A percentile compares a stretch with the other conserved stretches of the same genome.
Evolutionary conservation across 1,284 basidiomycete genomes (phyloP).

Genomic region (Phlebopus sp.): DNA sequence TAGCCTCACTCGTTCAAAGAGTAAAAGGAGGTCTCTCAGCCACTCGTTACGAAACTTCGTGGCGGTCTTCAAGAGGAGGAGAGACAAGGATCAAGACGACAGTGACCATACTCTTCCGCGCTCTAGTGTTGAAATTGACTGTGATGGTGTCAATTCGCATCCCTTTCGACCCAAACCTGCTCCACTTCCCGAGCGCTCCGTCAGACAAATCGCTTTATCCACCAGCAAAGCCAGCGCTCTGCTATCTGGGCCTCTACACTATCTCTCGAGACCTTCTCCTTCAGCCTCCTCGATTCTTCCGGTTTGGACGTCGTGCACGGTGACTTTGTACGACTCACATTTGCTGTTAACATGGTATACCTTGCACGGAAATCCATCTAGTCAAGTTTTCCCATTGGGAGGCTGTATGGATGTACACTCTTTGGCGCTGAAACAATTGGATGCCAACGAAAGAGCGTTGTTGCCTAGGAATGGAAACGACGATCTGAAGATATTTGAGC

Average conservation of each 20-base stretch:
- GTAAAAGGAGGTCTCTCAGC: constrained; percentile 49
- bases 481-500: constrained; percentile 55
- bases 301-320: constrained; percentile 55
- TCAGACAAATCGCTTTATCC: constrained; percentile 2
- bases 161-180: constrained; percentile 3
- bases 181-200: neutral
- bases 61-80: constrained; percentile 60
- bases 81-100: constrained; percentile 33
- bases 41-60: constrained; percentile 66
- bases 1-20: constrained; percentile 27
- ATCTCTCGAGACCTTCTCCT: constrained; percentile 41
- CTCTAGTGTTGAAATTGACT: constrained; percentile 9
- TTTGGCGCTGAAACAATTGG: constrained; percentile 42
- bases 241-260: constrained; percentile 44
- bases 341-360: constrained; percentile 50
- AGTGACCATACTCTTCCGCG: constrained; percentile 14
- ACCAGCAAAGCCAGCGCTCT: constrained; percentile 11
- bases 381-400: constrained; percentile 46
- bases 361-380: constrained; percentile 41
- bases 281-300: constrained; percentile 32
- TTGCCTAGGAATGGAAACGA: constrained; percentile 36
- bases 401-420: constrained; percentile 64
- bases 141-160: neutral
- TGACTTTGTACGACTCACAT: constrained; percentile 44
- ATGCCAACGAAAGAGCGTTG: constrained; percentile 39